Conservation (phyloP, 2,329 filamentous ascomycete genomes). For the Cryphonectria nitschkei region DNA sequence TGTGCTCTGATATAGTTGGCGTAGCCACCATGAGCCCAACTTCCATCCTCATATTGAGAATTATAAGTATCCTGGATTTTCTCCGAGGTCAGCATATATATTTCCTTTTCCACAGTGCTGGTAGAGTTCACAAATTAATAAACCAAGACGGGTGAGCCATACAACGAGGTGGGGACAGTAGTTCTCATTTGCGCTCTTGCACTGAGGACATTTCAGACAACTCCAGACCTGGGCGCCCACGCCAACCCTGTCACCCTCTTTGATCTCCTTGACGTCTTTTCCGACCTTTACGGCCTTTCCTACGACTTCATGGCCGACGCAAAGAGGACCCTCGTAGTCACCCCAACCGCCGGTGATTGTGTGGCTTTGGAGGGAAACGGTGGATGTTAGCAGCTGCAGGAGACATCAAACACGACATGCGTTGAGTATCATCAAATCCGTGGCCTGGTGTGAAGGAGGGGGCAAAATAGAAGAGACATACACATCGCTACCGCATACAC, state of each 20-base stretch:
- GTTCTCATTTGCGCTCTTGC: slow-evolving; percentile 53
- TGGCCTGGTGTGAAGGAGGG: too few species aligned
- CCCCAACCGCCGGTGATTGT: slow-evolving; percentile 61
- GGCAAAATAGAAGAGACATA: not conserved
- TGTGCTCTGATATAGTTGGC: slow-evolving; percentile 53
- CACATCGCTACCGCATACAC: slow-evolving; percentile 63
- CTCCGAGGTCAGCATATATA: not conserved
- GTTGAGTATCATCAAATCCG: not conserved
- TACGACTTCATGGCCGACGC: slow-evolving; percentile 64
- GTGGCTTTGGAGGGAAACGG: slow-evolving; percentile 39
- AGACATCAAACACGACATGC: not conserved
- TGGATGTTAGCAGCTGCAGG: not conserved
- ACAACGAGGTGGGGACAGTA: slow-evolving; percentile 52
- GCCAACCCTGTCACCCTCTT: slow-evolving; percentile 66
- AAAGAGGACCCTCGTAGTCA: slow-evolving; percentile 48
- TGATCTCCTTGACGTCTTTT: slow-evolving; percentile 47
- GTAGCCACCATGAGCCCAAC: slow-evolving; percentile 68
- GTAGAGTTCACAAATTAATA: too few species aligned
- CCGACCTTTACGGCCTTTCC: slow-evolving; percentile 57
- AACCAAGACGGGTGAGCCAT: slow-evolving; percentile 26
- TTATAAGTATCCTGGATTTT: slow-evolving; percentile 56
- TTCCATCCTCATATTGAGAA: slow-evolving; percentile 54
- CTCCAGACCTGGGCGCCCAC: slow-evolving; percentile 64
- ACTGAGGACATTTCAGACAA: slow-evolving; percentile 55
- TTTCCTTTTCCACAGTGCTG: too few species aligned